Evolutionary conservation across 768 basidiomycete species (phyloP), one percentile per base, ranked within the genome.

Genomic region (Kondoa subrosea): DNA sequence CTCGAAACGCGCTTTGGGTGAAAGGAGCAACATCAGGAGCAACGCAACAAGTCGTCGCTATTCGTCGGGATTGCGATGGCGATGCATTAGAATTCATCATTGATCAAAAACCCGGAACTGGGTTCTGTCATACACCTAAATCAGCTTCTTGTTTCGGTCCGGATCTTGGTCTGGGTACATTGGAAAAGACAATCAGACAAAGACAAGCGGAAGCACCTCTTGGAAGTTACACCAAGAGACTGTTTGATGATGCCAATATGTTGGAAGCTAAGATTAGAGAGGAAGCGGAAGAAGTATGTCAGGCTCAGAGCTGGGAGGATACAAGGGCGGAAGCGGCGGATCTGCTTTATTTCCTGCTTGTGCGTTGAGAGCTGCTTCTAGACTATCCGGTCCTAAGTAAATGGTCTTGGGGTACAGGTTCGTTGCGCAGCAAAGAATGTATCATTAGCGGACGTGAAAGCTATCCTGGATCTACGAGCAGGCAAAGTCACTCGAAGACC

Each of bases 11-110:
- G 17, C 79, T 97, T 33, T 99, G 95, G 95, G 81, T 87, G 64
- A 99, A 99, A 76, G 95, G 95, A 17, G 92, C 90, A 78, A 92
- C 91, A 0, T 92, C 90, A 17, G 93, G 93, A 16, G 87, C 93
- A 17, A 89, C 87, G 1, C 95, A 99, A 74, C 84, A 88, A 21
- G 83, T 99, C 66, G 78, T 89, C 32, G 81, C 82, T 72, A 89
- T 99, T 73, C 83, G 84, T 31, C 76, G 85, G 26, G 95, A 99
- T 77, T 99, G 95, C 77, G 95, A 99, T 78, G 83, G 83, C 1
- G 95, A 99, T 77, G 84, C 89, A 58, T 81, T 99, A 68, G 86
- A 95, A 76, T 93, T 92, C 79, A 83, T 83, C 60, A 92, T 97
- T 67, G 78, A 91, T 76, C 84, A 88, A 30, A 70, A 70, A 63